Conservation (phyloP, 2,329 filamentous ascomycete species). For the Botrytis paeoniae region DNA sequence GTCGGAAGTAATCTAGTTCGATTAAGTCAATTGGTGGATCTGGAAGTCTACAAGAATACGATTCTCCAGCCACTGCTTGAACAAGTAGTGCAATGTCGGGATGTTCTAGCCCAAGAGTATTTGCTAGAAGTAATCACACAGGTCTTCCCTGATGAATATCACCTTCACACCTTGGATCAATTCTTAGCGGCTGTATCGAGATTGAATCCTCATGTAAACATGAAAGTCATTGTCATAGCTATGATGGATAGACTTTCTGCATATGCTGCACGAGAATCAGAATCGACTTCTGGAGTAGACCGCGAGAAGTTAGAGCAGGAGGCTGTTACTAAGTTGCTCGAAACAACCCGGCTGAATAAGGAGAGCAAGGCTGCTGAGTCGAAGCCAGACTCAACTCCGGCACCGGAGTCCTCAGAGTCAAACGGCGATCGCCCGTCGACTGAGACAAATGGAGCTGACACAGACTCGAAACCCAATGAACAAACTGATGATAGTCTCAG, state of each 20-base stretch:
- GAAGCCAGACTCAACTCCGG: slow-evolving; percentile 9
- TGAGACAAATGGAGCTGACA: slow-evolving; percentile 31
- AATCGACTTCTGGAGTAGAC: slow-evolving; percentile 66
- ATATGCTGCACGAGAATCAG: slow-evolving; percentile 86
- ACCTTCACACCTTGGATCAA: slow-evolving; percentile 93
- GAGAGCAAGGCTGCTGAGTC: slow-evolving; percentile 40
- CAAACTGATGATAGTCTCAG: slow-evolving; percentile 44
- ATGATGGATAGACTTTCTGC: slow-evolving; percentile 94
- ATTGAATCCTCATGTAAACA: slow-evolving; percentile 92
- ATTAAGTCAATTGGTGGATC: slow-evolving; percentile 89
- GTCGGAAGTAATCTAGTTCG: slow-evolving; percentile 96
- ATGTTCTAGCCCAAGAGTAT: slow-evolving; percentile 96
- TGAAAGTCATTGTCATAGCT: slow-evolving; percentile 97
- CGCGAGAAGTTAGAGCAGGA: slow-evolving; percentile 79
- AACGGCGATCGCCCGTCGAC: slow-evolving; percentile 35
- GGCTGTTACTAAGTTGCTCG: slow-evolving; percentile 72
- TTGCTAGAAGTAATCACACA: slow-evolving; percentile 97
- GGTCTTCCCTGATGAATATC: slow-evolving; percentile 97
- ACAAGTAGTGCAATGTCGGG: slow-evolving; percentile 95
- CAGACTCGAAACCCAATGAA: slow-evolving; percentile 40
- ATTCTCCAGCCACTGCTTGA: slow-evolving; percentile 88
- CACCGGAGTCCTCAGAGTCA: slow-evolving; percentile 29
- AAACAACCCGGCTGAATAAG: slow-evolving; percentile 71
- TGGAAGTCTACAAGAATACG: slow-evolving; percentile 87
- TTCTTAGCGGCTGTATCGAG: slow-evolving; percentile 90